Evolutionary conservation across 148 eudicot genomes (phyloP), one percentile per base, ranked within the genome.

Genomic region (Heliamphora exappendiculata): DNA sequence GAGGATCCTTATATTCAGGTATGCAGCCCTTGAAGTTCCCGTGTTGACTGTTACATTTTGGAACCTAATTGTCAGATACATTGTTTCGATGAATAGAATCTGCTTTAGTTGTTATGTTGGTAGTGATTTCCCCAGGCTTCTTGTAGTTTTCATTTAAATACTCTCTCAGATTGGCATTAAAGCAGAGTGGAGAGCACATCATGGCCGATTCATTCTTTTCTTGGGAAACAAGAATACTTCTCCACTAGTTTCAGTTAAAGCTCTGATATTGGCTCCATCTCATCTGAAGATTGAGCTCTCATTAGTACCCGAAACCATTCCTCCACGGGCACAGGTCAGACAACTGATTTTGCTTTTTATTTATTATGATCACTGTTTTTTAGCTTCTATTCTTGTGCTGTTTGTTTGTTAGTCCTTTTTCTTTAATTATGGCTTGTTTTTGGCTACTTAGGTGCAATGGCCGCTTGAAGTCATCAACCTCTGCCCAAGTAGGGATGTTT

Each of bases 1-100:
- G 99, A 95, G 81, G 99, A 95, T 82, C 96, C 97, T 84, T 86
- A 87, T 83, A 89, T 92, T 80, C 97, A 94, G 98, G 97, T 93
- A 72, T 67, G 65, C 47, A 31, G 51, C 70, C 47, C 69, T 76
- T 33, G 3, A 51, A 50, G 11, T 36, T 76, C 9, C 34, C 51
- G 4, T 33, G 51, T 47, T 55, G 78, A 54, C 74, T 66, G 67
- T 37, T 70, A 20, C 29, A 26, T 74, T 20, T 67, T 67, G 51
- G 31, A 79, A 73, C 68, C 64, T 55, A 42, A 73, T 68, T 62
- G 17, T 53, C 64, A 62, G 54, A 36, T 58, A 1, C 34, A 19
- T 51, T 28, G 53, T 67, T 72, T 24, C 31, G 37, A 58, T 36
- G 59, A 14, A 29, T 51, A 12, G 41, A 41, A 54, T 37, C 72